Evolutionary conservation across 2,329 filamentous ascomycete genomes (phyloP).

Genomic region (Trichoderma endophyticum): DNA sequence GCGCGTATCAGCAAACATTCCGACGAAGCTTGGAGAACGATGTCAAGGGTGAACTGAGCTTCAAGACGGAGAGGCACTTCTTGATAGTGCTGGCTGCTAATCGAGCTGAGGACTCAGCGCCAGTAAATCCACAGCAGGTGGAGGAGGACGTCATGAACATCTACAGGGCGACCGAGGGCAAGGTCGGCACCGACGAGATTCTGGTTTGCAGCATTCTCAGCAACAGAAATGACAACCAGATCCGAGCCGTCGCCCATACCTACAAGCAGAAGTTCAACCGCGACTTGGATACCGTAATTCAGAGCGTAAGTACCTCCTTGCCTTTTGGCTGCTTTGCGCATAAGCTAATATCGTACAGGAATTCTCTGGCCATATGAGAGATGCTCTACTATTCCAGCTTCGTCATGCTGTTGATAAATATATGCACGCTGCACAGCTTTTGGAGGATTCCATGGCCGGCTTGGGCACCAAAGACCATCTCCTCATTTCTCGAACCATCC

Average conservation of each 20-base stretch:
- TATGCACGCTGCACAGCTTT: constrained; percentile 73
- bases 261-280: constrained; percentile 72
- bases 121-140: constrained; percentile 68
- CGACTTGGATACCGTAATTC: constrained; percentile 69
- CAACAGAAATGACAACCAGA: constrained; percentile 73
- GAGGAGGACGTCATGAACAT: constrained; percentile 74
- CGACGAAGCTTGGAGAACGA: constrained; percentile 64
- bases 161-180: constrained; percentile 73
- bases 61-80: constrained; percentile 85
- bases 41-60: constrained; percentile 74
- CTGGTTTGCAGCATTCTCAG: constrained; percentile 76
- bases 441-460: constrained; percentile 88
- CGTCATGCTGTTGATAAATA: constrained; percentile 73
- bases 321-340: not conserved
- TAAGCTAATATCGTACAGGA: constrained; percentile 44
- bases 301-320: constrained; percentile 50
- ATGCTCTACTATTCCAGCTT: constrained; percentile 78
- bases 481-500: constrained; percentile 72
- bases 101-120: constrained; percentile 73
- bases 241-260: constrained; percentile 73
- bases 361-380: constrained; percentile 90
- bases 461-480: constrained; percentile 81
- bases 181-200: constrained; percentile 69
- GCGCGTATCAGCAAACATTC: constrained; percentile 68
- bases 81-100: constrained; percentile 72